phyloP scores from a whole-genome alignment of 192 early-diverging fungal species.

The Backusella westeae region DNA sequence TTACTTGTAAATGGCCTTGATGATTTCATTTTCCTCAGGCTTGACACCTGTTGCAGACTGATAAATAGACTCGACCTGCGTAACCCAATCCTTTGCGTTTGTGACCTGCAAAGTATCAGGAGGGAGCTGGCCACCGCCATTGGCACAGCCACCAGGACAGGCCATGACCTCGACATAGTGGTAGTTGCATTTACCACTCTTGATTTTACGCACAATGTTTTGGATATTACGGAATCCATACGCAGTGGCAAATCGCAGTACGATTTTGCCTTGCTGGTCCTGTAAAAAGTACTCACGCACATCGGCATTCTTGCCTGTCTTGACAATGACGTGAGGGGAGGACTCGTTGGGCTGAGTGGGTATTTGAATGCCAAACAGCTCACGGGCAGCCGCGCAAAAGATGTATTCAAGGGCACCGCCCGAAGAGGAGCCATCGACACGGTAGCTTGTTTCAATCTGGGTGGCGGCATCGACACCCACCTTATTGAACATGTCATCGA shows the following conservation, averaged over 20 bases:
- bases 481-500: slow-evolving; percentile 57
- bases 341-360: slow-evolving; percentile 49
- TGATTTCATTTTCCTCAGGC: slow-evolving; percentile 67
- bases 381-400: slow-evolving; percentile 76
- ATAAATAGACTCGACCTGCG: slow-evolving; percentile 67
- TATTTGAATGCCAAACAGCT: slow-evolving; percentile 69
- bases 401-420: slow-evolving; percentile 92
- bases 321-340: slow-evolving; percentile 50
- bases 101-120: slow-evolving; percentile 38
- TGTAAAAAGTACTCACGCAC: slow-evolving; percentile 67
- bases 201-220: slow-evolving; percentile 96
- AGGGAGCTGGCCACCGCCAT: slow-evolving; percentile 95
- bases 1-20: slow-evolving; percentile 63
- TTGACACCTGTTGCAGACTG: slow-evolving; percentile 43
- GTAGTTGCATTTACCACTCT: slow-evolving; percentile 69
- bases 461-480: slow-evolving; percentile 14
- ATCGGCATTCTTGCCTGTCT: slow-evolving; percentile 81
- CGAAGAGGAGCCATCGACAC: slow-evolving; percentile 79
- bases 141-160: slow-evolving; percentile 95
- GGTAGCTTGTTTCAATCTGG: slow-evolving; percentile 27
- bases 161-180: slow-evolving; percentile 98
- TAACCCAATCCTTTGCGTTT: slow-evolving; percentile 73
- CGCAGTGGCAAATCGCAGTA: slow-evolving; percentile 79
- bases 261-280: slow-evolving; percentile 41
- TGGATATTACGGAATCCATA: slow-evolving; percentile 99